These are phyloP conservation scores for Solanum etuberosum DNA, from an alignment of 257 asterid genomes.

Conservation along the genomic window DNA sequence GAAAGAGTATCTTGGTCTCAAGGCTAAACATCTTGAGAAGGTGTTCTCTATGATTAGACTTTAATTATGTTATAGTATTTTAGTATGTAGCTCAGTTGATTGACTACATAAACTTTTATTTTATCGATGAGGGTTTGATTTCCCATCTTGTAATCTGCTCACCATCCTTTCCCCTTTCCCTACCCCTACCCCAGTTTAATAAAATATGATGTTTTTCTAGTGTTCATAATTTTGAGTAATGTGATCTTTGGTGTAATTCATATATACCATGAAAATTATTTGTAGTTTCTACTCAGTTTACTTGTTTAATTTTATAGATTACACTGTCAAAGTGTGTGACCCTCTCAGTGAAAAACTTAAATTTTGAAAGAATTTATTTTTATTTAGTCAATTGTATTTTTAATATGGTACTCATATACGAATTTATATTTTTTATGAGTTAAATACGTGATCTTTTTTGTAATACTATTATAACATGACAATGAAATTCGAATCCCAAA, in stretches of 20 bases:
- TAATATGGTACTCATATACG: no score
- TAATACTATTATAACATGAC: not conserved
- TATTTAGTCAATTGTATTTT: not conserved
- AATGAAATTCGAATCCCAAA: not conserved
- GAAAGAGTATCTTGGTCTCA: conserved; percentile 47
- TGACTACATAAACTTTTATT: not conserved
- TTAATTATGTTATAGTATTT: not conserved
- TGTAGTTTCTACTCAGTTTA: not conserved
- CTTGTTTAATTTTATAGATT: not conserved
- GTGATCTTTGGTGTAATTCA: not conserved
- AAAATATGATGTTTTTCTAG: not conserved
- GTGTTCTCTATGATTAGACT: conserved; percentile 29
- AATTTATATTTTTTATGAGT: not conserved
- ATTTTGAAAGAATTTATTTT: not conserved
- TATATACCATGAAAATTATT: not conserved
- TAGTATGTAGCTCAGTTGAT: not conserved
- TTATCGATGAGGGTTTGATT: not conserved
- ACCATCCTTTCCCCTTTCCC: not conserved
- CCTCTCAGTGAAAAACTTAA: not conserved
- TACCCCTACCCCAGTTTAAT: not conserved
- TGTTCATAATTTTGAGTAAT: not conserved
- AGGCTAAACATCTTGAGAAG: conserved; percentile 45
- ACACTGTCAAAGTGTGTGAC: not conserved
- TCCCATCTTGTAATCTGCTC: not conserved
- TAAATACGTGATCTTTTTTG: not conserved